Evolutionary conservation across 2,329 filamentous ascomycete genomes (phyloP).

Genomic region (Polychaeton citri): DNA sequence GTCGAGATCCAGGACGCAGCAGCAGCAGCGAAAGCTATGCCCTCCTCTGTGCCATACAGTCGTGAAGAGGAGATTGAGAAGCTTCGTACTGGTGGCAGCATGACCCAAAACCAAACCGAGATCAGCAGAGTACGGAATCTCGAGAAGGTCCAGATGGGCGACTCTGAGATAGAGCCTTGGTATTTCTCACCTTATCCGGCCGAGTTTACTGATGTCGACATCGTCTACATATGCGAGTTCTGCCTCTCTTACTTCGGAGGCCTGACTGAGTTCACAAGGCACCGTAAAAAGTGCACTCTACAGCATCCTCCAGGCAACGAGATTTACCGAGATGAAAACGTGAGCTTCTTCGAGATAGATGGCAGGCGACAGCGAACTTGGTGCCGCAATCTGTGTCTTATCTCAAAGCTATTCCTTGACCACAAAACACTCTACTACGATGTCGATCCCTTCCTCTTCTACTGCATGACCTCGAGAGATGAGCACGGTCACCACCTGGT

Average conservation of each 20-base stretch:
- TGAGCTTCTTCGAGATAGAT: slow-evolving; percentile 96
- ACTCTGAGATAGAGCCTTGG: slow-evolving; percentile 88
- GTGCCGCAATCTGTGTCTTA: slow-evolving; percentile 87
- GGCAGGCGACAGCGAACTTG: slow-evolving; percentile 87
- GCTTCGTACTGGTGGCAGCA: slow-evolving; percentile 81
- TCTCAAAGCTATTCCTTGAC: slow-evolving; percentile 92
- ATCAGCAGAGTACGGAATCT: slow-evolving; percentile 93
- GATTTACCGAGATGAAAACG: slow-evolving; percentile 86
- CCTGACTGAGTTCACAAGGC: slow-evolving; percentile 66
- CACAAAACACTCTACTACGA: slow-evolving; percentile 99
- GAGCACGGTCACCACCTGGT: slow-evolving; percentile 88
- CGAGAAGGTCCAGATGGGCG: slow-evolving; percentile 85
- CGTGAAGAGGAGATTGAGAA: slow-evolving; percentile 93
- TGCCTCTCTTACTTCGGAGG: slow-evolving; percentile 85
- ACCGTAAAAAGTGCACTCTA: slow-evolving; percentile 79
- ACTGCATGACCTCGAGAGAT: slow-evolving; percentile 86
- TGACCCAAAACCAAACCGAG: slow-evolving; percentile 98
- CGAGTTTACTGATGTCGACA: slow-evolving; percentile 71
- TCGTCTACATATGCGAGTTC: slow-evolving; percentile 95
- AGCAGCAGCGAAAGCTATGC: slow-evolving; percentile 38
- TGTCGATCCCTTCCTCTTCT: slow-evolving; percentile 97
- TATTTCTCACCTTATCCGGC: slow-evolving; percentile 97
- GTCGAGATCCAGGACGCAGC: slow-evolving; percentile 40
- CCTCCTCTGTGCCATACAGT: slow-evolving; percentile 45
- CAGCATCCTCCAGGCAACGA: slow-evolving; percentile 94